phyloP scores from a whole-genome alignment of 2,329 filamentous ascomycete species.

The Aspergillus hiratsukae region DNA sequence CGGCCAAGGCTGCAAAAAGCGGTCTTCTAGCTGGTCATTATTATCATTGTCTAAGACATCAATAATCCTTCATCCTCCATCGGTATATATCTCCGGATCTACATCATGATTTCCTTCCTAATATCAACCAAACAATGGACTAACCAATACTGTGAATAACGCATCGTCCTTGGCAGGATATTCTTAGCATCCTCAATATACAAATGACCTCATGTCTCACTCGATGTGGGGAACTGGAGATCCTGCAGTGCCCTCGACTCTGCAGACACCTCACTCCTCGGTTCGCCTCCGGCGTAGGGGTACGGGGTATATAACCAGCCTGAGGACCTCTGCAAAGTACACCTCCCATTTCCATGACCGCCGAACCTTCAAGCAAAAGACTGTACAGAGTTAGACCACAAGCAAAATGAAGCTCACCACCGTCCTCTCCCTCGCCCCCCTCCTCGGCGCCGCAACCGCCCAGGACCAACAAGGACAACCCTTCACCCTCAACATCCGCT shows the following conservation, averaged over 20 bases:
- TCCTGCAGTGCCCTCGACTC: not conserved
- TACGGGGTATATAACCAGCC: not conserved
- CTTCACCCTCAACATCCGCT: constrained; percentile 7
- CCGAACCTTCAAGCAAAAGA: too few relatives aligned
- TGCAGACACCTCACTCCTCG: too few relatives aligned
- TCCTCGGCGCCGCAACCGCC: not conserved
- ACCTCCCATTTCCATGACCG: too few relatives aligned
- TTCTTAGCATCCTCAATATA: too few relatives aligned
- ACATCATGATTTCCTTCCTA: too few relatives aligned
- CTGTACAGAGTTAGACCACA: too few relatives aligned
- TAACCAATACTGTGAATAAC: too few relatives aligned
- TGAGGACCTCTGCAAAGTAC: not conserved
- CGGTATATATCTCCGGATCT: too few relatives aligned
- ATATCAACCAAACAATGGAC: too few relatives aligned
- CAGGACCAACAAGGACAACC: not conserved
- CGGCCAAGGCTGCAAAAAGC: not conserved
- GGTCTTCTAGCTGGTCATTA: not conserved
- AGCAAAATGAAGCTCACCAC: not conserved
- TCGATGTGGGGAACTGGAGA: not conserved
- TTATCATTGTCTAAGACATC: not conserved
- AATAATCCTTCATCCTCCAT: not conserved
- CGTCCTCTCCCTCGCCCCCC: not conserved
- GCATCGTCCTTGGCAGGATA: not conserved
- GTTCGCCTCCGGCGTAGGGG: not conserved
- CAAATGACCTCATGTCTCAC: not conserved